Conservation (phyloP, 2,329 filamentous ascomycete genomes). For the Exserohilum rostratum region DNA sequence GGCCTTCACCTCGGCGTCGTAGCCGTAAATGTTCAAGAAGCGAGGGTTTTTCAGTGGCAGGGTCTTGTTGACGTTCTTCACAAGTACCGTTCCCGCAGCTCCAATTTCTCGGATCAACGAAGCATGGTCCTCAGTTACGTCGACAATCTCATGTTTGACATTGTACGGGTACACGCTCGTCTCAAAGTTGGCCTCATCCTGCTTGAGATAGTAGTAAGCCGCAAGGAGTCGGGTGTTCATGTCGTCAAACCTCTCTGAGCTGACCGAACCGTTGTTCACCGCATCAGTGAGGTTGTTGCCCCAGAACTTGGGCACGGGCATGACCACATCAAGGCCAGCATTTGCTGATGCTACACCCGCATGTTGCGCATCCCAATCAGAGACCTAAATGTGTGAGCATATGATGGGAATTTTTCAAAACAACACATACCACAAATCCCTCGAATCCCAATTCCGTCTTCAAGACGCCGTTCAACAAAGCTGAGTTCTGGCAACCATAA, state of each 20-base stretch:
- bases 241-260: conserved; percentile 32
- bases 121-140: conserved; percentile 52
- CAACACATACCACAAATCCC: conserved; percentile 46
- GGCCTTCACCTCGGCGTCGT: conserved; percentile 46
- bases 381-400: conserved; percentile 11
- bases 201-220: conserved; percentile 43
- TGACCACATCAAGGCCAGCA: conserved; percentile 57
- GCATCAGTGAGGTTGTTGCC: conserved; percentile 38
- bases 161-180: conserved; percentile 31
- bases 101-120: conserved; percentile 50
- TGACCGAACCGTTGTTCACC: conserved; percentile 38
- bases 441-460: conserved; percentile 60
- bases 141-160: conserved; percentile 52
- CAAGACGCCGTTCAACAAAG: conserved; percentile 56
- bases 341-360: conserved; percentile 53
- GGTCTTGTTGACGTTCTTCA: conserved; percentile 62
- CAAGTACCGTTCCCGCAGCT: conserved; percentile 48
- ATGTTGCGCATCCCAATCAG: conserved; percentile 55
- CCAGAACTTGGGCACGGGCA: conserved; percentile 44
- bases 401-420: background rate
- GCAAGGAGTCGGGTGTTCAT: conserved; percentile 41
- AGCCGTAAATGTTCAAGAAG: conserved; percentile 49
- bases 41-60: conserved; percentile 57
- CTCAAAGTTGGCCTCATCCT: conserved; percentile 45
- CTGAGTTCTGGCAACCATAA: conserved; percentile 46